These are phyloP conservation scores for Glomus cerebriforme DNA, from an alignment of 192 early-diverging fungal species.

Conservation along the genomic window DNA sequence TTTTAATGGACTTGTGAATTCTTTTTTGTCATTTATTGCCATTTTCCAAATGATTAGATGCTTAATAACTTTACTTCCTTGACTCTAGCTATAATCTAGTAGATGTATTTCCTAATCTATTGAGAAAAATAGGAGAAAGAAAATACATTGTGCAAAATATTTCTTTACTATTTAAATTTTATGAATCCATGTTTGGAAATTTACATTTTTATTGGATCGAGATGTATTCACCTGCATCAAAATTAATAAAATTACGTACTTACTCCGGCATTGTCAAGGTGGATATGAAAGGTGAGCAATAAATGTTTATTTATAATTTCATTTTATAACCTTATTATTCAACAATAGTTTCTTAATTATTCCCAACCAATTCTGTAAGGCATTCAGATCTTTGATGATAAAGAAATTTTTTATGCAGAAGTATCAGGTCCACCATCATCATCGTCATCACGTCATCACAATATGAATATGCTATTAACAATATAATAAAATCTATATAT, in stretches of 20 bases:
- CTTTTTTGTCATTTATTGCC: neutral
- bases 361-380: neutral
- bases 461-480: neutral
- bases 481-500: slow-evolving; percentile 28
- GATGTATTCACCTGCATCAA: neutral
- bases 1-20: slow-evolving; percentile 31
- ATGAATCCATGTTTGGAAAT: slow-evolving; percentile 29
- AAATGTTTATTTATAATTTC: slow-evolving; percentile 20
- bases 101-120: slow-evolving; percentile 5
- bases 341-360: neutral
- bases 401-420: slow-evolving; percentile 21
- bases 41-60: neutral
- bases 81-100: slow-evolving; percentile 20
- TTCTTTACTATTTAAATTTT: slow-evolving; percentile 33
- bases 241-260: slow-evolving; percentile 27
- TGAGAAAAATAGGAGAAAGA: slow-evolving; percentile 28
- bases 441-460: neutral
- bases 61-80: neutral
- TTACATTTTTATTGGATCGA: slow-evolving; percentile 24
- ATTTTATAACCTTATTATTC: neutral
- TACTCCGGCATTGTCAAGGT: slow-evolving; percentile 26
- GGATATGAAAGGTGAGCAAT: slow-evolving; percentile 16
- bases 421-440: slow-evolving; percentile 17
- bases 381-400: slow-evolving; percentile 10
- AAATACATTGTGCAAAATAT: slow-evolving; percentile 31